phyloP scores from a whole-genome alignment of 2,329 filamentous ascomycete genomes.

The Calonectria ilicicola region DNA sequence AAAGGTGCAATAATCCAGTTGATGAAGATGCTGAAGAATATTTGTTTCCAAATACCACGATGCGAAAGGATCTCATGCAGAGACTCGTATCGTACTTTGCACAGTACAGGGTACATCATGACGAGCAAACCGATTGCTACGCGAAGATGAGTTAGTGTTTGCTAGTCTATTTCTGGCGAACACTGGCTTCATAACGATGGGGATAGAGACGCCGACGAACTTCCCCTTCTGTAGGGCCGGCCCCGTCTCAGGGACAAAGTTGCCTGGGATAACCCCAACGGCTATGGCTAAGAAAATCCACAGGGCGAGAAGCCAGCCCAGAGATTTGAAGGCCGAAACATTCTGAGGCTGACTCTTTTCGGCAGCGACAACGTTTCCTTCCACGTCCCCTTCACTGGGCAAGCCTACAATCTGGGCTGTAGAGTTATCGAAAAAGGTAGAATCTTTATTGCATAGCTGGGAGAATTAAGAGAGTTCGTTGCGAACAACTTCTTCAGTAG shows the following conservation, averaged over 20 bases:
- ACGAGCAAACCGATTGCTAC: slow-evolving; percentile 82
- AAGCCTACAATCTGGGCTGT: no score
- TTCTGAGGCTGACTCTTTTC: no score
- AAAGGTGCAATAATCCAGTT: slow-evolving; percentile 90
- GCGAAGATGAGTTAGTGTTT: neutral
- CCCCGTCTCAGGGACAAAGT: slow-evolving; percentile 75
- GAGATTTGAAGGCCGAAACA: no score
- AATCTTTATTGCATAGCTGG: no score
- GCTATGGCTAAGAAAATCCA: slow-evolving; percentile 83
- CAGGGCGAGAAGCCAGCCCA: no score
- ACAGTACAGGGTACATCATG: slow-evolving; percentile 96
- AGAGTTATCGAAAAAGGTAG: no score
- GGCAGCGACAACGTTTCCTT: no score
- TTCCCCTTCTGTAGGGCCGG: slow-evolving; percentile 75
- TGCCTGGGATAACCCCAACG: slow-evolving; percentile 80
- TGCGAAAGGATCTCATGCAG: slow-evolving; percentile 75
- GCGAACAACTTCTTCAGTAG: no score
- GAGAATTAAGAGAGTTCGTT: no score
- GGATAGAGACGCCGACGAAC: slow-evolving; percentile 71
- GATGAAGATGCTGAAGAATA: slow-evolving; percentile 79
- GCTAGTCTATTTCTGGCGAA: neutral
- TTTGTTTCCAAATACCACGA: slow-evolving; percentile 78
- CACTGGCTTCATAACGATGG: slow-evolving; percentile 63
- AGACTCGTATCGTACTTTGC: slow-evolving; percentile 84
- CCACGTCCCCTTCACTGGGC: no score